Base-by-base conservation (phyloP, 2,329 filamentous ascomycete species). In the Pestalotiopsis sp. region DNA sequence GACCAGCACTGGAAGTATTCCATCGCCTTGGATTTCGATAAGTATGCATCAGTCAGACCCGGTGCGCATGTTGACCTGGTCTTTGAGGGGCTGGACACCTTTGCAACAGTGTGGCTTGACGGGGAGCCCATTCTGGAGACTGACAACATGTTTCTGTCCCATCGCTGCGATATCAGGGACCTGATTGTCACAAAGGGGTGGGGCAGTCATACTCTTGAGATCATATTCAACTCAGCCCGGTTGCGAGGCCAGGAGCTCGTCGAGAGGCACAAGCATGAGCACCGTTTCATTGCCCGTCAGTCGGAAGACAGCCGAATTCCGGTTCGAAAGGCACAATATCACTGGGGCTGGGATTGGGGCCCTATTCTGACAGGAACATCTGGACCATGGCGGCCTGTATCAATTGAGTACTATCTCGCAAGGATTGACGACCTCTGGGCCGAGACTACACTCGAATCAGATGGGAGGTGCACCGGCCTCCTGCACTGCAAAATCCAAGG, bases 261-360 rank as follows among this genome's bases (percentile, higher is more conserved):
- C 60, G 80, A 87, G 68, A 78, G 83, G 39, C 83, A 89, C 73
- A 73, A 74, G 20, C 83, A 85, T n/a, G 85, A 89, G 71, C 86
- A 89, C 74, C 82, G 80, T 4, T 89, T 86, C 78, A 84, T 78
- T 75, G 87, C 77, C 69, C 88, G 76, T 78, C 86, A 73, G 81
- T 87, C 73, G 68, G 88, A 79, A 66, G 75, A 78, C 23, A 76
- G 80, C 39, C 74, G 80, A 25, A 78, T 88, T 13, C 84, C 84
- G 3, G 85, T 89, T 0, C 81, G 90, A n/a, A 92, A 92, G 75
- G 88, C 90, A 0, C 90, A 92, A 76, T 92, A 90, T 72, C 87
- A 91, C 72, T 92, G 89, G 89, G 89, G 90, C 4, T 92, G 90
- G 90, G 90, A 92, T 73, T 92, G 90, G 90, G 90, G 90, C 0